Conservation (phyloP, 345 rosid species). For the Eucalyptus caleyi region DNA sequence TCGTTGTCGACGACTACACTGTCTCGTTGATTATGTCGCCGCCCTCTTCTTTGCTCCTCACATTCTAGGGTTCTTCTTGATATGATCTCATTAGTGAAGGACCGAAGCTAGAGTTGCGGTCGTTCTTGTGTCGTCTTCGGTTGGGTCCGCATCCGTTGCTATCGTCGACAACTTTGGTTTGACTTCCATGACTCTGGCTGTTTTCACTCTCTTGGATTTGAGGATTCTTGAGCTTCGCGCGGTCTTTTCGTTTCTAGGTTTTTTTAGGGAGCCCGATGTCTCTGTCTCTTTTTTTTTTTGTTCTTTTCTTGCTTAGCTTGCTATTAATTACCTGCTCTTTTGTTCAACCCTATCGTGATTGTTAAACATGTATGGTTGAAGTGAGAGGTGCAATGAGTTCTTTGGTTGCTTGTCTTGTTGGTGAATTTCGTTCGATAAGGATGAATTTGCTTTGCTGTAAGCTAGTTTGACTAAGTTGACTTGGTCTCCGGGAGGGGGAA, state of each 20-base stretch:
- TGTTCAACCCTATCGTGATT: not conserved
- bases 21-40: accelerated
- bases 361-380: not conserved
- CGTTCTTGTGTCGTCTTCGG: not conserved
- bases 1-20: accelerated
- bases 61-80: no score
- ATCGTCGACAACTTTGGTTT: not conserved
- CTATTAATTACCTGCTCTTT: not conserved
- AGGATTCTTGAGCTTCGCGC: not conserved
- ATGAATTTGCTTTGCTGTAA: accelerated
- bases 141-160: accelerated
- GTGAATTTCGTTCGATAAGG: not conserved
- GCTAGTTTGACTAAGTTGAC: not conserved
- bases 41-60: no score
- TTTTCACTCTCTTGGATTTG: not conserved
- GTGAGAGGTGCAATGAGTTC: not conserved
- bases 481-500: not conserved
- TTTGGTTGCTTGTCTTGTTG: not conserved
- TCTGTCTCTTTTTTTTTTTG: not conserved
- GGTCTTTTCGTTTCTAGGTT: not conserved
- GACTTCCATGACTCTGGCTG: not conserved
- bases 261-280: not conserved
- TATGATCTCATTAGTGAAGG: accelerated
- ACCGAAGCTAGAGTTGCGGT: accelerated
- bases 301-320: not conserved